Conservation (phyloP, 805 yeast genomes). For the Hanseniaspora mollemarum region DNA sequence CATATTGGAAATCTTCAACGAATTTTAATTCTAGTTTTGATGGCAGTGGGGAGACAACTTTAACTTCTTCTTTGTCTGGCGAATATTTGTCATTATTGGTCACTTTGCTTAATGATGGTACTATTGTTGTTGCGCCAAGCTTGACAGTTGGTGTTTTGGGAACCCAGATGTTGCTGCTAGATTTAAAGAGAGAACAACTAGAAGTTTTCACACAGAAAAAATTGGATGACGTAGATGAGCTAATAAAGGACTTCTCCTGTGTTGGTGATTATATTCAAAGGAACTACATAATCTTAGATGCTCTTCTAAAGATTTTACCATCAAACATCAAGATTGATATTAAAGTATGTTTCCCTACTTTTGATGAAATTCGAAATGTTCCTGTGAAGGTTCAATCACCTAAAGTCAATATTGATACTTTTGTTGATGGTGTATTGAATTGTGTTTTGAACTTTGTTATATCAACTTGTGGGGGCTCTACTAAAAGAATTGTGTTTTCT, state of each 20-base stretch:
- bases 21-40: constrained; percentile 16
- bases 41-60: constrained; percentile 54
- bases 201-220: constrained; percentile 27
- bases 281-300: constrained; percentile 49
- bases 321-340: constrained; percentile 54
- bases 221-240: constrained; percentile 20
- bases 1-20: constrained; percentile 88
- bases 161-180: constrained; percentile 49
- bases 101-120: constrained; percentile 67
- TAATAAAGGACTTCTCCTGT: constrained; percentile 23
- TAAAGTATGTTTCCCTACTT: constrained; percentile 68
- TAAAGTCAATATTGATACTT: constrained; percentile 50
- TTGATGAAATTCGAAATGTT: constrained; percentile 33
- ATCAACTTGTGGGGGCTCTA: constrained; percentile 31
- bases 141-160: constrained; percentile 39
- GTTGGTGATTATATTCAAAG: constrained; percentile 26
- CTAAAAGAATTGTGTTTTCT: constrained; percentile 68
- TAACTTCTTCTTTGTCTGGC: constrained; percentile 71
- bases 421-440: constrained; percentile 61
- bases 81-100: constrained; percentile 60
- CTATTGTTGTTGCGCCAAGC: constrained; percentile 69
- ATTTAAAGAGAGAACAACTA: constrained; percentile 34
- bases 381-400: constrained; percentile 34
- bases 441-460: constrained; percentile 69
- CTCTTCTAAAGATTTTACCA: constrained; percentile 46